Percentiles rank a stretch among this genome's conserved stretches.
Conservation (phyloP, 2,329 filamentous ascomycete species). For the Lecanoromycetidae sp. region DNA sequence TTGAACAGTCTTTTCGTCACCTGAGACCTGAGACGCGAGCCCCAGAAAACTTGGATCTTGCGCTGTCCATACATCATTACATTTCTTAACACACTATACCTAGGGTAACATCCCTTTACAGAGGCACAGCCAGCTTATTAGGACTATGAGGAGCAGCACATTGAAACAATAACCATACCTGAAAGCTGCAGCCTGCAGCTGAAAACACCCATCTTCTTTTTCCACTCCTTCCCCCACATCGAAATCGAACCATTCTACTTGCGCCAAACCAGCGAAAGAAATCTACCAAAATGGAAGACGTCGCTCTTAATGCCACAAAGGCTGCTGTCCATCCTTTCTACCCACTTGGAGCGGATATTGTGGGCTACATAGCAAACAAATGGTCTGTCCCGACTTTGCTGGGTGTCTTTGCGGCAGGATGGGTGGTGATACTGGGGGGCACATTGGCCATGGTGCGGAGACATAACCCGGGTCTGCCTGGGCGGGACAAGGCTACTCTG, state of each 20-base stretch:
- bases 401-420: slow-evolving; percentile 45
- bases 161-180: neutral
- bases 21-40: too few relatives aligned
- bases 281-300: neutral
- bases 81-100: too few relatives aligned
- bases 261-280: too few relatives aligned
- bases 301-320: neutral
- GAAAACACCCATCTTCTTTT: neutral
- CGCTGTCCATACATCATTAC: too few relatives aligned
- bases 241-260: too few relatives aligned
- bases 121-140: neutral
- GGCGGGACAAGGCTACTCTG: slow-evolving; percentile 45
- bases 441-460: slow-evolving; percentile 44
- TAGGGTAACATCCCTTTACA: neutral
- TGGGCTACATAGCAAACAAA: slow-evolving; percentile 55
- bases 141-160: neutral
- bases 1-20: too few relatives aligned
- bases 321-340: slow-evolving; percentile 56
- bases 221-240: neutral
- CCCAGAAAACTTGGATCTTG: too few relatives aligned
- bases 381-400: slow-evolving; percentile 48
- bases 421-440: slow-evolving; percentile 43
- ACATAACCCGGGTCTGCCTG: slow-evolving; percentile 41
- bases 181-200: neutral
- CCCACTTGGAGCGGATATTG: slow-evolving; percentile 50